Base-by-base conservation (phyloP, 148 eudicot genomes). In the Rhododendron ovatum region DNA sequence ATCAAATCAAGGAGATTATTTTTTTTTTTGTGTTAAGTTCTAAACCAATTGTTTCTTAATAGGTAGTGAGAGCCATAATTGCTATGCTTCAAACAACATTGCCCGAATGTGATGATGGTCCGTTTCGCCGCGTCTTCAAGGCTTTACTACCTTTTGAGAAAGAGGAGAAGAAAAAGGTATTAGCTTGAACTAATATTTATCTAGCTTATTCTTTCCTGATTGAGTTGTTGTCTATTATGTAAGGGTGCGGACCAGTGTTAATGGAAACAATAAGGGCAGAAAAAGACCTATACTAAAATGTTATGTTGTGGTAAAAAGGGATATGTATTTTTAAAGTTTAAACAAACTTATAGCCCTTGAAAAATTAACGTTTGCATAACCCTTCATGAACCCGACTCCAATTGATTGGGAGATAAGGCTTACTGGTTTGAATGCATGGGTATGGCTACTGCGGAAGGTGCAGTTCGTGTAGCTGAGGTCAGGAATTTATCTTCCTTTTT, bases 51-150 rank as follows among this genome's bases (percentile, higher is more conserved):
- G 76, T 85, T 13, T 85, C 86, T 84, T 51, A 82, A 84, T 82
- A 96, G 99, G 96, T 95, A 73, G 95, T 94, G 74, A 92, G 90
- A 89, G 95, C 93, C 85, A 95, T 96, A 82, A 90, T 95, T 82
- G 86, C 96, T 55, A 91, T 95, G 94, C 93, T 92, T 89, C 94
- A 88, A 91, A 95, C 99, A 55, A 85, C 97, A 77, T 90, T 94
- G 86, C 95, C 96, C 37, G 93, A 86, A 77, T 95, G 98, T 92
- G 98, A 93, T 86, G 97, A 96, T 91, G 93, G 91, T 47, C 74
- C 97, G 67, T 96, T 89, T 91, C 95, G 94, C 67, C 95, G 90
- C 81, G 96, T 90, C 37, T 96, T 96, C 84, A 96, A 96, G 90
- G 94, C 98, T 69, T 88, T 96, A 69, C 90, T 96, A 86, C 96